Evolutionary conservation across 768 basidiomycete species (phyloP).

Genomic region (Naganishia antarctica): DNA sequence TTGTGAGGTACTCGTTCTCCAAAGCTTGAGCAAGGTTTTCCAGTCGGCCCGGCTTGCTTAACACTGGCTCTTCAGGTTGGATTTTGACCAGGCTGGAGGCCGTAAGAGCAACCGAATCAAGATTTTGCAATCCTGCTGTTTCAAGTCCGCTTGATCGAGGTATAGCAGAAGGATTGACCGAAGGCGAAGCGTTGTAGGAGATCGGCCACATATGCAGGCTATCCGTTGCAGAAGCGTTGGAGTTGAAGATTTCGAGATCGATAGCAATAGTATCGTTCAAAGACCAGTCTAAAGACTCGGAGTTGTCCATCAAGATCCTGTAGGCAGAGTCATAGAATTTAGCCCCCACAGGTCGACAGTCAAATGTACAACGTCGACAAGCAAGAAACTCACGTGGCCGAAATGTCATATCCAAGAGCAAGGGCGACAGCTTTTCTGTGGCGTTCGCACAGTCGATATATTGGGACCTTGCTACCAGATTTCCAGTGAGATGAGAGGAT

Average conservation of each 20-base stretch:
- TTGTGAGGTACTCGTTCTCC: conserved; percentile 1
- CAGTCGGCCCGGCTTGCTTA: neutral
- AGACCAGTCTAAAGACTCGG: neutral
- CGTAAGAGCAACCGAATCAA: neutral
- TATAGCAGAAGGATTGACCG: neutral
- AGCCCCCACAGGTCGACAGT: too few relatives aligned
- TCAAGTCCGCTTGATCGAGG: neutral
- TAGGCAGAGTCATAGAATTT: too few relatives aligned
- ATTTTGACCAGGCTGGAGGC: neutral
- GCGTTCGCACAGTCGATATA: too few relatives aligned
- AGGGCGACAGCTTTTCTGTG: too few relatives aligned
- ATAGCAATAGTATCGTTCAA: neutral
- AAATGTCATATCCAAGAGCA: too few relatives aligned
- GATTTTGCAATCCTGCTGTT: neutral
- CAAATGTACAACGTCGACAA: too few relatives aligned
- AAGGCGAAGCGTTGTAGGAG: neutral
- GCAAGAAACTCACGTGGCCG: too few relatives aligned
- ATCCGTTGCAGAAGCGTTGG: neutral
- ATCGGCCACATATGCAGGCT: neutral
- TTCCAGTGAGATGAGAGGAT: too few relatives aligned
- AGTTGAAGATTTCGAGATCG: neutral
- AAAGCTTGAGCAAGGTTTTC: conserved; percentile 9
- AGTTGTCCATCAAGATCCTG: neutral
- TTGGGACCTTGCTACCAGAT: too few relatives aligned
- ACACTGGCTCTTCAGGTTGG: neutral